Conservation (phyloP, 805 yeast species). For the Candida endomychidarum region DNA sequence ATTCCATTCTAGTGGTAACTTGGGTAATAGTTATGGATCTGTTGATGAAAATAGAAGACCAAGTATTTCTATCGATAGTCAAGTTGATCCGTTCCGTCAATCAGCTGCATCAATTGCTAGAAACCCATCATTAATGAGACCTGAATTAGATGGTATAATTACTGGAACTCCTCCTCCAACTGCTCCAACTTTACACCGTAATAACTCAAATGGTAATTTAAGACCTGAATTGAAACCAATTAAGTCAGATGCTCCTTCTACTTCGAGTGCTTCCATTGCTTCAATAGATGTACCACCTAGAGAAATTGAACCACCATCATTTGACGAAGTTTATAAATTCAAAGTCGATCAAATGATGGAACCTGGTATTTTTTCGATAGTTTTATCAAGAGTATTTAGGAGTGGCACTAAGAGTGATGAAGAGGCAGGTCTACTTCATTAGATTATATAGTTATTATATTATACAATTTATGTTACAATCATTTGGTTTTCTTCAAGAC, state of each 20-base stretch:
- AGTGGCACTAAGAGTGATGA: slow-evolving; percentile 3
- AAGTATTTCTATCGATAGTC: slow-evolving; percentile 15
- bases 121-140: slow-evolving; percentile 32
- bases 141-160: slow-evolving; percentile 32
- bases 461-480: neutral
- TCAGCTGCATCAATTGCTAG: slow-evolving; percentile 47
- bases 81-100: slow-evolving; percentile 21
- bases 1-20: slow-evolving; percentile 33
- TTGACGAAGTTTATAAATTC: slow-evolving; percentile 26
- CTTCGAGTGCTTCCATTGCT: slow-evolving; percentile 16
- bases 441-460: neutral
- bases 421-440: slow-evolving; percentile 8
- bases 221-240: slow-evolving; percentile 17
- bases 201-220: slow-evolving; percentile 9
- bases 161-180: slow-evolving; percentile 27
- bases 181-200: slow-evolving; percentile 8
- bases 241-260: slow-evolving; percentile 24
- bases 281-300: slow-evolving; percentile 24
- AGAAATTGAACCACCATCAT: slow-evolving; percentile 38
- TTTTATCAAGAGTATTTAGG: slow-evolving; percentile 1
- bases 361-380: slow-evolving; percentile 10
- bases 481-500: too few species aligned
- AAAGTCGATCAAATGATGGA: slow-evolving; percentile 21
- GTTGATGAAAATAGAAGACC: slow-evolving; percentile 18
- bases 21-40: slow-evolving; percentile 16